These are phyloP conservation scores for Trichoderma sp. DNA, from an alignment of 2,329 filamentous ascomycete genomes.

Conservation along the genomic window DNA sequence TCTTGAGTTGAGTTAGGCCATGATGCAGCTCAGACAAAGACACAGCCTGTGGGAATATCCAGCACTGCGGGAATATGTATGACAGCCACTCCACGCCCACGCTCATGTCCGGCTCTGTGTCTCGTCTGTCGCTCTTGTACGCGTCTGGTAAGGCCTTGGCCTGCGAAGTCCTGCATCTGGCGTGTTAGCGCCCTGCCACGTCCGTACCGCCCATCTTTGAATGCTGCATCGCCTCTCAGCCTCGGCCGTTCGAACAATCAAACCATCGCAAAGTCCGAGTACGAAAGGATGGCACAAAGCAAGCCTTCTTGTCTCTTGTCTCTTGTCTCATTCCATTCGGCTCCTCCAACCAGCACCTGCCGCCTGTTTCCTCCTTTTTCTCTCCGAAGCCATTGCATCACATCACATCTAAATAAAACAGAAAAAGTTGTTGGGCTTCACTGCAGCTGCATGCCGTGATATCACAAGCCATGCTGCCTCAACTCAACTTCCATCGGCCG, in stretches of 20 bases:
- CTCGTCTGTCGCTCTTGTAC: neutral
- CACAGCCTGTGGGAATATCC: neutral
- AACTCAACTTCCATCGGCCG: neutral
- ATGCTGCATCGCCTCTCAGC: neutral
- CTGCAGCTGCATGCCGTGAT: constrained; percentile 10
- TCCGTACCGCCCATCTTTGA: constrained; percentile 3
- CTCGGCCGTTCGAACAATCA: neutral
- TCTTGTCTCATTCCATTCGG: neutral
- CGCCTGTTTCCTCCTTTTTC: neutral
- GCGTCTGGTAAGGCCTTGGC: neutral
- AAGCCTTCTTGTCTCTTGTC: neutral
- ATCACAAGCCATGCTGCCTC: neutral
- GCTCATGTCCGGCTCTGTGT: neutral
- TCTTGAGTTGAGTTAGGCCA: neutral
- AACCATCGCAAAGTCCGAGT: neutral
- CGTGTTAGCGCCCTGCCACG: neutral
- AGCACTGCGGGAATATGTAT: constrained; percentile 11
- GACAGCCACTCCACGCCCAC: constrained; percentile 1
- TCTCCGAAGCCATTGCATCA: neutral
- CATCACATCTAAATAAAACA: neutral
- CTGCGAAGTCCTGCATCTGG: neutral
- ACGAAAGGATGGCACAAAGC: neutral
- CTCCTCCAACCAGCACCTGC: neutral
- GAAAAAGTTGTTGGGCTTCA: constrained; percentile 2
- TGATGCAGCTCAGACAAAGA: constrained; percentile 3